phyloP scores from a whole-genome alignment of 2,329 filamentous ascomycete species.

The Alternaria novae-zelandiae region DNA sequence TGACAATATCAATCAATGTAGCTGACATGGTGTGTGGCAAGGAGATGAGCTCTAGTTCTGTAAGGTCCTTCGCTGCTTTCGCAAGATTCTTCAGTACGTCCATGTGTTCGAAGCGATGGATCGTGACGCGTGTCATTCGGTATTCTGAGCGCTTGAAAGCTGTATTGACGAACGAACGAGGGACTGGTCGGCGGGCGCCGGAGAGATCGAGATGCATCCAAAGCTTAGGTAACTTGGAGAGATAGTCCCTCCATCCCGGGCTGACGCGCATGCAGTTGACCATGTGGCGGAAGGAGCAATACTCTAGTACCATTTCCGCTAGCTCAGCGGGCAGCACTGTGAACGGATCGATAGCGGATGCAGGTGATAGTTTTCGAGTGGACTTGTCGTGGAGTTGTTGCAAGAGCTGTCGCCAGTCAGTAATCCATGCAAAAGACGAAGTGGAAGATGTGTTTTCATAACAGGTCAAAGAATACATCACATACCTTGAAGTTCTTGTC shows the following conservation, averaged over 20 bases:
- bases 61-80: slow-evolving; percentile 45
- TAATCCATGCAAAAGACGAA: background rate
- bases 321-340: slow-evolving; percentile 62
- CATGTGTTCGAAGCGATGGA: slow-evolving; percentile 48
- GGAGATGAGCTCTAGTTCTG: slow-evolving; percentile 40
- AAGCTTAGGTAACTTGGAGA: slow-evolving; percentile 54
- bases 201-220: slow-evolving; percentile 63
- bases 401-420: slow-evolving; percentile 44
- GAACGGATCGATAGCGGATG: slow-evolving; percentile 59
- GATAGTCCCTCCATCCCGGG: slow-evolving; percentile 61
- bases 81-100: slow-evolving; percentile 51
- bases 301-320: slow-evolving; percentile 57
- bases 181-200: slow-evolving; percentile 51
- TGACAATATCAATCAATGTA: slow-evolving; percentile 39
- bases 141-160: slow-evolving; percentile 51
- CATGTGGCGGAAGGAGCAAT: slow-evolving; percentile 60
- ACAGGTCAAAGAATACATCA: background rate
- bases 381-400: slow-evolving; percentile 58
- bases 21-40: slow-evolving; percentile 31
- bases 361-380: slow-evolving; percentile 49
- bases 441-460: background rate
- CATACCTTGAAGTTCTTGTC: slow-evolving; percentile 41
- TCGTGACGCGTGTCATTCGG: slow-evolving; percentile 41
- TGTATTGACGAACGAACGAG: slow-evolving; percentile 50
- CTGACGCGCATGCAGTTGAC: slow-evolving; percentile 62